Evolutionary conservation across 805 yeast species (phyloP), one percentile per base, ranked within the genome.

Genomic region (Limtongia smithiae): DNA sequence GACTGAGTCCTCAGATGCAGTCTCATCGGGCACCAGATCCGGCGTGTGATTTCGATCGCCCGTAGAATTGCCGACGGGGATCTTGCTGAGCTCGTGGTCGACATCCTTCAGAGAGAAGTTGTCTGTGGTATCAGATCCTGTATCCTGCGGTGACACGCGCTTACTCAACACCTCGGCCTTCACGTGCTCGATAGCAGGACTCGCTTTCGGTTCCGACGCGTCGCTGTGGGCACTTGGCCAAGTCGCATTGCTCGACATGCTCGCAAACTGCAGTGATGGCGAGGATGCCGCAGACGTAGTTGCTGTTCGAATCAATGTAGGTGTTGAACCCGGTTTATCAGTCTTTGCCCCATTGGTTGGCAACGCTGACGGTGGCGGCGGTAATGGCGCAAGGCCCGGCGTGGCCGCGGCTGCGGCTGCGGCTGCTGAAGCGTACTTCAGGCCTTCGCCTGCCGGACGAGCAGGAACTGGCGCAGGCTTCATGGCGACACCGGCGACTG

Each of bases 391-490:
- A 45, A 46, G 55, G 48, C 33, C 60, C 11, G 60, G 55, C 3
- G 59, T 59, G 4, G 50, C 47, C 3, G 62, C 46, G 8, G 62
- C 58, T 15, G 71, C 65, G 14, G 70, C 62, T 28, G 65, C 53
- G 6, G 67, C 47, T 57, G 67, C 44, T 44, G 57, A 41, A 54
- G 52, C 60, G 71, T 81, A 79, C 60, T 79, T 79, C 45, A 79
- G 64, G 41, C 57, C 55, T 27, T 76, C 79, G 1, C 77, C 79
- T 7, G 75, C 70, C 7, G 80, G 79, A 43, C 71, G 74, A 1
- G 74, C 65, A 11, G 82, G 83, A 4, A 77, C 69, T 2, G 77
- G 67, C 1, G 83, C 81, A 1, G 83, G 83, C 60, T 76, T 78
- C 55, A 60, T 64, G 11, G 38, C 25, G 15, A 46, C 21, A 21